Percentiles rank a stretch among this genome's conserved stretches.
These are phyloP conservation scores for Paracoccidioides lutzii DNA, from an alignment of 2,329 filamentous ascomycete genomes.

Conservation along the genomic window DNA sequence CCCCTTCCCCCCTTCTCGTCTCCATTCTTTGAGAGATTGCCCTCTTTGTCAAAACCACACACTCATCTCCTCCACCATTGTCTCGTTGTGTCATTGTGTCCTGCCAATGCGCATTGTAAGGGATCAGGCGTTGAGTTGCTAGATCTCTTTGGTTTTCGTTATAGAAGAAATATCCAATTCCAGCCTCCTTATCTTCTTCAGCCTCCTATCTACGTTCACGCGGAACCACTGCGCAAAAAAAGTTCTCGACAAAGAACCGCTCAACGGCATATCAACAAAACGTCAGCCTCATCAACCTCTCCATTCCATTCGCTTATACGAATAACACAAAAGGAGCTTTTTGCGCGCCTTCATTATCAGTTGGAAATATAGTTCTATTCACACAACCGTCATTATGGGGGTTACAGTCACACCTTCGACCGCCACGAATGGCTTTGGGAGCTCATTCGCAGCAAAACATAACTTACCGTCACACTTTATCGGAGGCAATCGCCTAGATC, in stretches of 20 bases:
- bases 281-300: no score
- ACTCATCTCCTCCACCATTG: neutral
- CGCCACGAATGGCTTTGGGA: conserved; percentile 39
- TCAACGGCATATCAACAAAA: no score
- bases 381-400: conserved; percentile 24
- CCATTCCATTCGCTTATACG: neutral
- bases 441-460: conserved; percentile 66
- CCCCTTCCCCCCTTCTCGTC: neutral
- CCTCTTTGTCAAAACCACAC: neutral
- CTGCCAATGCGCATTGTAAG: neutral
- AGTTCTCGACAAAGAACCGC: no score
- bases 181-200: no score
- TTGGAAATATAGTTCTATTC: neutral
- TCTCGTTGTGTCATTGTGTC: neutral
- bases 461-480: conserved; percentile 88
- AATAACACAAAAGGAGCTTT: neutral
- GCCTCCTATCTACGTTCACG: no score
- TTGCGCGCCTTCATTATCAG: neutral
- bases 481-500: conserved; percentile 76
- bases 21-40: neutral
- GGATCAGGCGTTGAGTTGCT: neutral
- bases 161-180: neutral
- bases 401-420: conserved; percentile 23
- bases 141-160: neutral
- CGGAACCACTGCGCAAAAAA: no score